Evolutionary conservation across 2,329 filamentous ascomycete species (phyloP), one percentile per base, ranked within the genome.

Genomic region (Pseudogymnoascus sp.): DNA sequence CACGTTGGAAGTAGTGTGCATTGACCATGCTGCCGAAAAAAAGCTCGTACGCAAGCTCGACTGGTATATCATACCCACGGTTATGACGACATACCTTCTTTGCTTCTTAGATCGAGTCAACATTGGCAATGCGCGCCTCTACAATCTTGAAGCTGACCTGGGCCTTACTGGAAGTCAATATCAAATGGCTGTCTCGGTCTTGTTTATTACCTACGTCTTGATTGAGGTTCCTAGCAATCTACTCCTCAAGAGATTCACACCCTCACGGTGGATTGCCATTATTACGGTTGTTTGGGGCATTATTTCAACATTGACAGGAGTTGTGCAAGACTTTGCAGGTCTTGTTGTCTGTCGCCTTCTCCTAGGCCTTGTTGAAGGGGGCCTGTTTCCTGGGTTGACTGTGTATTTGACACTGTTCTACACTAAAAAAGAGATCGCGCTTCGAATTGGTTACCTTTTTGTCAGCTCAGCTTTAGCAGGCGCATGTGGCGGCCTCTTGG

Each of bases 31-130:
- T 19, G 19, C 19, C 19, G 45, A 12, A 16, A 55, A 25, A 11
- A 55, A 55, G 45, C 16, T 16, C 4, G 14, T 60, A 33, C 11
- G 58, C 5, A 60, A 60, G 23, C 23, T 33, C 8, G 58, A 60
- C 30, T 9, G 38, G 3, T 12, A 8, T 8, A 16, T 60, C 58
- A n/a, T 60, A 11, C 58, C 58, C 6, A 7, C 36, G 16, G 82
- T 91, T 11, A 87, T 84, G 63, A 90, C 39, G 4, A 16, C 39
- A n/a, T 60, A 41, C 19, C 88, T 85, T 66, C 63, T 71, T 5
- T 70, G 66, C 60, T 92, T 92, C 71, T 75, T 92, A 6, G 89
- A 91, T 70, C 79, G 88, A 73, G 86, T 89, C 61, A 90, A 90
- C 69, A 90, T 91, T 64, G 85, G 86, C 60, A 89, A 89, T 74